Percentiles rank a stretch among this genome's conserved stretches.
Conservation (phyloP, 2,329 filamentous ascomycete genomes). For the Kalaharituber pfeilii region DNA sequence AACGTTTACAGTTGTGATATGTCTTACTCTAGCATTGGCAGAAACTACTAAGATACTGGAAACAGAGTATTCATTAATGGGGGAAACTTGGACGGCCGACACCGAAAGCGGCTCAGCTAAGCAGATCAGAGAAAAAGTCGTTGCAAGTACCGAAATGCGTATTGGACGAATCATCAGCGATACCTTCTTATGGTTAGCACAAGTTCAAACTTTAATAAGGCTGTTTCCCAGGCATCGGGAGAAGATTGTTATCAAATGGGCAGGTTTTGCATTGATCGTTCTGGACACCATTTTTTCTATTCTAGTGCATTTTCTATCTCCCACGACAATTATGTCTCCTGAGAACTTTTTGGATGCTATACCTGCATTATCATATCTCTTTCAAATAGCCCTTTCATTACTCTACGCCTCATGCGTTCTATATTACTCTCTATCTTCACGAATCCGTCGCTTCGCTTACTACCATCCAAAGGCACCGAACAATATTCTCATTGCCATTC, state of each 20-base stretch:
- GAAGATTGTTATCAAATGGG: conserved; percentile 98
- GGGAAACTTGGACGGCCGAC: conserved; percentile 38
- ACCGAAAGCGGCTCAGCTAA: conserved; percentile 30
- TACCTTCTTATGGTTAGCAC: conserved; percentile 91
- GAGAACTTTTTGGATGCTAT: conserved; percentile 74
- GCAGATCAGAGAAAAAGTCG: conserved; percentile 58
- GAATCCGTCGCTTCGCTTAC: conserved; percentile 72
- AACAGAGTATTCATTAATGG: conserved; percentile 57
- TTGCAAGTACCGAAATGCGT: conserved; percentile 70
- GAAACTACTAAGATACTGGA: conserved; percentile 79
- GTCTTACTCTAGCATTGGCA: conserved; percentile 79
- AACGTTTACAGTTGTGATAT: conserved; percentile 57
- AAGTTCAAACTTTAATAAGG: conserved; percentile 89
- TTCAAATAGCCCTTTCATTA: conserved; percentile 69
- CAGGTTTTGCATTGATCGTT: conserved; percentile 80
- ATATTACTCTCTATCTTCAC: conserved; percentile 63
- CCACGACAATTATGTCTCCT: conserved; percentile 40
- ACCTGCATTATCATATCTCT: conserved; percentile 77
- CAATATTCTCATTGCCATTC: conserved; percentile 59
- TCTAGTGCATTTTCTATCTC: conserved; percentile 64
- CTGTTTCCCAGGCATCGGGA: conserved; percentile 92
- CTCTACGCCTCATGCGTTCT: conserved; percentile 88
- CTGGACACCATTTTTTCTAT: conserved; percentile 82
- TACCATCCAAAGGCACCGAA: conserved; percentile 84
- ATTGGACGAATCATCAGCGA: conserved; percentile 85